Conservation (phyloP, 2,329 filamentous ascomycete genomes). For the Pseudocercospora pini-densiflorae region DNA sequence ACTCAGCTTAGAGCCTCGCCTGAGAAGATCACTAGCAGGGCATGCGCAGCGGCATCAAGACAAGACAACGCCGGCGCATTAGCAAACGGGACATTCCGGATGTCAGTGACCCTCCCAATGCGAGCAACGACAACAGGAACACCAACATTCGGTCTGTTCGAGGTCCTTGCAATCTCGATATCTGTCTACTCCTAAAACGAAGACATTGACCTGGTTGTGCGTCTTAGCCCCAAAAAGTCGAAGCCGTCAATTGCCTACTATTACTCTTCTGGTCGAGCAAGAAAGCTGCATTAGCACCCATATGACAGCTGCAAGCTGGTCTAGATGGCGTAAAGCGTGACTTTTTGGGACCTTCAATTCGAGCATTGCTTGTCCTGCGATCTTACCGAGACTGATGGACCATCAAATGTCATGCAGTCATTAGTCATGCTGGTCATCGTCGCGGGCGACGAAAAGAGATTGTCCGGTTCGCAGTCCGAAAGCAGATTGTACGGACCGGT, state of each 20-base stretch:
- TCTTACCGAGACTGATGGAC: neutral
- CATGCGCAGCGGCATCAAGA: neutral
- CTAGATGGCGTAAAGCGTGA: neutral
- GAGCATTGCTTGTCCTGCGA: neutral
- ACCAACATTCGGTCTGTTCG: neutral
- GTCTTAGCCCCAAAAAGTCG: neutral
- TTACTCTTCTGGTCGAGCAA: conserved; percentile 6
- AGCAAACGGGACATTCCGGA: neutral
- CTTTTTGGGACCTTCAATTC: neutral
- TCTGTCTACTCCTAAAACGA: neutral
- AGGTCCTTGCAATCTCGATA: conserved; percentile 2
- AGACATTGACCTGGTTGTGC: neutral
- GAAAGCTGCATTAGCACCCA: neutral
- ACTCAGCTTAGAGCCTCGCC: neutral
- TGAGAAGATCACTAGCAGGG: conserved; percentile 18
- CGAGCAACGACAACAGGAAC: neutral
- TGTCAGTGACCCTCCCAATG: neutral
- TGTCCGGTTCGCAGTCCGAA: neutral
- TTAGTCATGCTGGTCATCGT: neutral
- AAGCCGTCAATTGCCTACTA: conserved; percentile 19
- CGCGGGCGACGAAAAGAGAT: neutral
- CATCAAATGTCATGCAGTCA: neutral
- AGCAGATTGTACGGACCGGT: neutral
- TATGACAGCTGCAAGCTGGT: neutral
- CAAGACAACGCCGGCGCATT: conserved; percentile 3